These are phyloP conservation scores for Aureobasidium sp. DNA, from an alignment of 2,329 filamentous ascomycete genomes.

Conservation along the genomic window DNA sequence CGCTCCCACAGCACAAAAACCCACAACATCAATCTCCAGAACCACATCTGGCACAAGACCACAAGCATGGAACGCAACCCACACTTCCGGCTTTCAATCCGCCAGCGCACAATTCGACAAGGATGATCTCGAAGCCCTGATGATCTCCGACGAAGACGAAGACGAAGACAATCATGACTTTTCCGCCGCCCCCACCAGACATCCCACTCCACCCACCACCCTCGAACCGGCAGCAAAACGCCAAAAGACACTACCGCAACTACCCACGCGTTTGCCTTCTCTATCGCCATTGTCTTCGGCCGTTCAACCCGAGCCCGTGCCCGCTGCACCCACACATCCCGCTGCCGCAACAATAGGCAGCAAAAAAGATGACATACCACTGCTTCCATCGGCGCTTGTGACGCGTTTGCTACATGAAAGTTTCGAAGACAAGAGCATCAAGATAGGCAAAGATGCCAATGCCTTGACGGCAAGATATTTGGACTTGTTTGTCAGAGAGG, in stretches of 20 bases:
- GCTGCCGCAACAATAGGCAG: not conserved
- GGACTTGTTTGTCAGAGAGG: conserved; percentile 84
- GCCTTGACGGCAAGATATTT: conserved; percentile 73
- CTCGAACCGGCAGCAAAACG: not conserved
- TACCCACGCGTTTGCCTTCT: not conserved
- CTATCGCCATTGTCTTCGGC: conserved; percentile 3
- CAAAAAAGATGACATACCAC: conserved; percentile 21
- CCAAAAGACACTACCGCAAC: not conserved
- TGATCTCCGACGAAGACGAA: conserved; percentile 6
- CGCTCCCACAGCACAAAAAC: not conserved
- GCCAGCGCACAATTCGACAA: not conserved
- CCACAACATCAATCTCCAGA: not conserved
- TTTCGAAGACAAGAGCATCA: conserved; percentile 62
- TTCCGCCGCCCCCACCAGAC: not conserved
- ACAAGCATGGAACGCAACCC: not conserved
- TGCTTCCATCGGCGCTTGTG: conserved; percentile 66
- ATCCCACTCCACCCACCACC: not conserved
- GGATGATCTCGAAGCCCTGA: not conserved
- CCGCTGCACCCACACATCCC: not conserved
- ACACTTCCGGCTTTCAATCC: not conserved
- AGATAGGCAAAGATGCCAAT: conserved; percentile 71
- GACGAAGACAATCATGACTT: not conserved
- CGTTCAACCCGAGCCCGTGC: not conserved
- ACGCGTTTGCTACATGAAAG: conserved; percentile 70
- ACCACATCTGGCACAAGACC: not conserved